Evolutionary conservation across 2,329 filamentous ascomycete genomes (phyloP).

Genomic region (Trichoderma semiorbis): DNA sequence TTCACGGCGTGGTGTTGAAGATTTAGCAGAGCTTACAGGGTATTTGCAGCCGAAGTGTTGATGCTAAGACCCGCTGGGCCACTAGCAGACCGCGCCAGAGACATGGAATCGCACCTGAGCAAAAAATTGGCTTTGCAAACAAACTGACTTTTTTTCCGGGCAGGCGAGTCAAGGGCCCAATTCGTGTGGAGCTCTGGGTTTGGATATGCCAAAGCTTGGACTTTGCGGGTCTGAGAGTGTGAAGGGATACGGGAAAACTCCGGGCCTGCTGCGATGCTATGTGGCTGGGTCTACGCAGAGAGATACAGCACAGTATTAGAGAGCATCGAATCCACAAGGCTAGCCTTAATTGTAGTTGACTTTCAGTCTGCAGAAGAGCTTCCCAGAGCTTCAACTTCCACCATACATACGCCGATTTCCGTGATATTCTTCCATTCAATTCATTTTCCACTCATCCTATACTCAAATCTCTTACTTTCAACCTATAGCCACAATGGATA

Average conservation of each 20-base stretch:
- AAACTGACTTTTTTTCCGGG: constrained; percentile 12
- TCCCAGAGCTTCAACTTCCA: constrained; percentile 9
- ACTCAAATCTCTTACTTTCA: background rate
- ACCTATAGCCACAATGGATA: constrained; percentile 47
- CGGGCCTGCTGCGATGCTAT: background rate
- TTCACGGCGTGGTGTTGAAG: constrained; percentile 14
- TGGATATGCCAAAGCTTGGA: constrained; percentile 1
- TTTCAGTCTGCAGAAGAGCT: constrained; percentile 2
- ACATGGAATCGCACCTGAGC: constrained; percentile 35
- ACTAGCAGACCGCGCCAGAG: constrained; percentile 55
- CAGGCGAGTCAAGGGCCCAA: constrained; percentile 15
- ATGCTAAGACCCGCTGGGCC: constrained; percentile 60
- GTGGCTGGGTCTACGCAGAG: background rate
- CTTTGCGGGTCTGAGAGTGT: constrained; percentile 1
- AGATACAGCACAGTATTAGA: background rate
- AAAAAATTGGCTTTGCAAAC: constrained; percentile 14
- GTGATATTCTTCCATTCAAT: background rate
- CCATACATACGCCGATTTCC: background rate
- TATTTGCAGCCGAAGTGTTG: constrained; percentile 60
- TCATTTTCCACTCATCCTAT: background rate
- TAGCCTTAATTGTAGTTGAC: background rate
- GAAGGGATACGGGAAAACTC: constrained; percentile 15
- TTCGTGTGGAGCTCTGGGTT: constrained; percentile 18
- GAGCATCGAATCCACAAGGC: background rate
- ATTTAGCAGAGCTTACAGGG: constrained; percentile 31